A percentile compares a stretch with the other conserved stretches of the same genome.
These are phyloP conservation scores for Elongisporangium anandrum DNA, from an alignment of 352 stramenopile genomes.

Conservation along the genomic window DNA sequence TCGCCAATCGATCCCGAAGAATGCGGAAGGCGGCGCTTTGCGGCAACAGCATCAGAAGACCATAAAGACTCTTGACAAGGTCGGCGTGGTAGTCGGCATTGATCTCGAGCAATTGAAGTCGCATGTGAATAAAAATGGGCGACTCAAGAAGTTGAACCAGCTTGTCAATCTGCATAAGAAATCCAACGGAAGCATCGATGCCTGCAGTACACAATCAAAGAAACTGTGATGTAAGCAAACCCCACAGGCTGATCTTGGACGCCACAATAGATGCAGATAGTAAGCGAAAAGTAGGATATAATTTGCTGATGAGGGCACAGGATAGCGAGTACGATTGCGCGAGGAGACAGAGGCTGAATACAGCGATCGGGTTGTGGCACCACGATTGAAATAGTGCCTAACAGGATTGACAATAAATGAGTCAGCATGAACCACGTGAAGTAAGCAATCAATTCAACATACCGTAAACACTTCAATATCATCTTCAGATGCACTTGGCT, in stretches of 20 bases:
- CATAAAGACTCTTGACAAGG: conserved; percentile 97
- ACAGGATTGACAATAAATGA: conserved; percentile 1
- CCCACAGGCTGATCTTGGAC: conserved; percentile 33
- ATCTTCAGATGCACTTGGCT: conserved; percentile 57
- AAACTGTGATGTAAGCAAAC: conserved; percentile 4
- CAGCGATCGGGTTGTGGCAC: conserved; percentile 97
- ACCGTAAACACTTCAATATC: conserved; percentile 83
- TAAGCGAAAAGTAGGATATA: conserved; percentile 63
- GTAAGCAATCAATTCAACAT: not conserved
- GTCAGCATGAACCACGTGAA: not conserved
- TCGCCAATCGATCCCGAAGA: conserved; percentile 75
- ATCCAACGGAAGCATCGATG: conserved; percentile 96
- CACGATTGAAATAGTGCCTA: conserved; percentile 89
- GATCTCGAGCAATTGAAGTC: conserved; percentile 97
- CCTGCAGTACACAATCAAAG: conserved; percentile 62
- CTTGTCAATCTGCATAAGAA: conserved; percentile 99
- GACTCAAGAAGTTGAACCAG: conserved; percentile 99
- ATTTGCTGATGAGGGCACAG: conserved; percentile 94
- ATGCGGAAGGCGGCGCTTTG: conserved; percentile 89
- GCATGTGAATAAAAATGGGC: conserved; percentile 98
- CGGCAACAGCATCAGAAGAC: conserved; percentile 96
- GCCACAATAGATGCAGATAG: conserved; percentile 4
- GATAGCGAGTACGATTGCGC: conserved; percentile 98
- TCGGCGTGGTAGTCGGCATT: conserved; percentile 92
- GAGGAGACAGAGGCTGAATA: conserved; percentile 97